These are phyloP conservation scores for Beauveria brongniartii DNA, from an alignment of 2,329 filamentous ascomycete species.

Conservation along the genomic window DNA sequence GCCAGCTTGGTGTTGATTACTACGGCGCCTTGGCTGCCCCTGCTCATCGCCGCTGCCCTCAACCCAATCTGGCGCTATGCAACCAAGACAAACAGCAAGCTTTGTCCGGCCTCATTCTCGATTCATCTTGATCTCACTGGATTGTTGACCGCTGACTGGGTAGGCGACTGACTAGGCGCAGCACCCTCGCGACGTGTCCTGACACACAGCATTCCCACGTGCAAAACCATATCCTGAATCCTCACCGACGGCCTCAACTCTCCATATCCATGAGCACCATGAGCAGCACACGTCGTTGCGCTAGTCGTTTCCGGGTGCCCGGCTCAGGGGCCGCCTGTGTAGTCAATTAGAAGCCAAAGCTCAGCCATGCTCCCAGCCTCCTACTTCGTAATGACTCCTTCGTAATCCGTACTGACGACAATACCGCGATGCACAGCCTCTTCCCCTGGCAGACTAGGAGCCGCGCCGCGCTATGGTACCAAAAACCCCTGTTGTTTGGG, in stretches of 20 bases:
- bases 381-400: no score
- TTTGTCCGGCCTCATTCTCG: not conserved
- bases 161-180: not conserved
- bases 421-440: not conserved
- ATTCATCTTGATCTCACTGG: not conserved
- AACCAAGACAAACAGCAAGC: not conserved
- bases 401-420: no score
- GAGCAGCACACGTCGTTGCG: not conserved
- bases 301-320: conserved; percentile 3
- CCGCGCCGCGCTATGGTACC: not conserved
- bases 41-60: not conserved
- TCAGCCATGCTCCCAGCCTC: not conserved
- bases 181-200: not conserved
- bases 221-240: not conserved
- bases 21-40: not conserved
- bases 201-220: conserved; percentile 1
- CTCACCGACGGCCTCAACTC: not conserved
- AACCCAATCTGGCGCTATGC: not conserved
- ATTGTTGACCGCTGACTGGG: not conserved
- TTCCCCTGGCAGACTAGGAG: not conserved
- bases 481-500: not conserved
- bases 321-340: not conserved
- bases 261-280: not conserved
- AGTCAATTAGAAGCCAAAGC: not conserved
- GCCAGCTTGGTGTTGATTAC: not conserved